Conservation (phyloP, 768 basidiomycete genomes). For the Suillus plorans region DNA sequence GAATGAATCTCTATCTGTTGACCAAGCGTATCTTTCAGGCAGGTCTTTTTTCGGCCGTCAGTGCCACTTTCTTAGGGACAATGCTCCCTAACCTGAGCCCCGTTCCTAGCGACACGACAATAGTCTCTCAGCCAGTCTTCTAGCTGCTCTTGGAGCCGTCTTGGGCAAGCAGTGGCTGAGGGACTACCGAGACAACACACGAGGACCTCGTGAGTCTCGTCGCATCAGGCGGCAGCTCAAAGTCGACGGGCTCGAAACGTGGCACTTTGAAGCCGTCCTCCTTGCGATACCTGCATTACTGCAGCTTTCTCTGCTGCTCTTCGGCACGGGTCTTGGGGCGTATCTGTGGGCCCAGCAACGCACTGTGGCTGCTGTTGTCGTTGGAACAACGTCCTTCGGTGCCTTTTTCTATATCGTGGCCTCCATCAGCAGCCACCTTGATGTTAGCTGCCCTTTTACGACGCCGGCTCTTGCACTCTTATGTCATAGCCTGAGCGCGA, state of each 20-base stretch:
- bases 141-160: constrained; percentile 15
- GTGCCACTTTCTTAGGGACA: constrained; percentile 8
- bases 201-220: not conserved
- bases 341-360: constrained; percentile 5
- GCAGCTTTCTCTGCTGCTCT: constrained; percentile 13
- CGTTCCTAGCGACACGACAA: constrained; percentile 9
- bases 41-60: constrained; percentile 17
- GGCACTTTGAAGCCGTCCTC: constrained; percentile 10
- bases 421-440: not conserved
- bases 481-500: not conserved
- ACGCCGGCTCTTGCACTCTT: not conserved
- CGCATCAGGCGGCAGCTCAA: not conserved
- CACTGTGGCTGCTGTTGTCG: constrained; percentile 2
- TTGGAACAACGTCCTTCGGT: not conserved
- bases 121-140: constrained; percentile 12
- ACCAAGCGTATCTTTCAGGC: constrained; percentile 8
- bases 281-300: constrained; percentile 9
- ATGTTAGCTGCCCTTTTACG: not conserved
- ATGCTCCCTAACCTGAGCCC: constrained; percentile 12
- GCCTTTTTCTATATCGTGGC: not conserved
- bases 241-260: not conserved
- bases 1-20: not conserved
- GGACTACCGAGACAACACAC: not conserved
- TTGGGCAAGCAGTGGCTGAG: constrained; percentile 13
- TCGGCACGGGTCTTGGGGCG: constrained; percentile 9